Evolutionary conservation across 352 stramenopile genomes (phyloP).

Genomic region (Thalassiosira mediterranea): DNA sequence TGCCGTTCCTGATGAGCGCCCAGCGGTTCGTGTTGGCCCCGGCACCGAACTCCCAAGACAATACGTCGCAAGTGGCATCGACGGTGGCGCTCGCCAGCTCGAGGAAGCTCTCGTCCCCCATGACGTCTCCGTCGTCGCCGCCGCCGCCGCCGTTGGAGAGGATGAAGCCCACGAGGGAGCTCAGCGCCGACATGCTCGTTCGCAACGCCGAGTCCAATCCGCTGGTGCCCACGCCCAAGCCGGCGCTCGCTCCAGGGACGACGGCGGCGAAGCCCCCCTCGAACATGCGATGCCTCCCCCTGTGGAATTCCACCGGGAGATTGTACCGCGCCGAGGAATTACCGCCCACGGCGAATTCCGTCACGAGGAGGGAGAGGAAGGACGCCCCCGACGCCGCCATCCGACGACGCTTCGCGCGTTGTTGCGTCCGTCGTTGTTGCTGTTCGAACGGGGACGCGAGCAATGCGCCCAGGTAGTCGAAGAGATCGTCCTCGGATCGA

Average conservation of each 20-base stretch:
- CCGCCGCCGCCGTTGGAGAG: neutral
- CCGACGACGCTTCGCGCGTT: neutral
- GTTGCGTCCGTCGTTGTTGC: constrained; percentile 12
- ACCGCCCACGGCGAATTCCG: constrained; percentile 71
- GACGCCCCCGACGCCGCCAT: constrained; percentile 32
- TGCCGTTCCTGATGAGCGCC: constrained; percentile 11
- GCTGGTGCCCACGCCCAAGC: constrained; percentile 20
- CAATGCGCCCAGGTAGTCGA: constrained; percentile 48
- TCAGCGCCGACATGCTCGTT: constrained; percentile 59
- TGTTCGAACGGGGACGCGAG: constrained; percentile 37
- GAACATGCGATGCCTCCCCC: constrained; percentile 62
- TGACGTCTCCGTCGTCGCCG: neutral
- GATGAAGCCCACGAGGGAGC: constrained; percentile 34
- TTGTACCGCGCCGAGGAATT: constrained; percentile 70
- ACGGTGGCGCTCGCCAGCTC: constrained; percentile 41
- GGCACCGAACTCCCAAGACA: constrained; percentile 78
- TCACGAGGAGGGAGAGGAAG: constrained; percentile 65
- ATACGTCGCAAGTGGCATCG: constrained; percentile 61
- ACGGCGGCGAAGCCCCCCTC: no score
- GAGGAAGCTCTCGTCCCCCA: constrained; percentile 19
- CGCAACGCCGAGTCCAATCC: constrained; percentile 43
- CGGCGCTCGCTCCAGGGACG: no score
- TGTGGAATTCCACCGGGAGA: constrained; percentile 76
- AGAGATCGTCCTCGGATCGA: constrained; percentile 39
- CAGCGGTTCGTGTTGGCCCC: constrained; percentile 45